Percentiles rank a stretch among this genome's conserved stretches.
phyloP scores from a whole-genome alignment of 2,329 filamentous ascomycete species.

The Lasiodiplodia sp. region DNA sequence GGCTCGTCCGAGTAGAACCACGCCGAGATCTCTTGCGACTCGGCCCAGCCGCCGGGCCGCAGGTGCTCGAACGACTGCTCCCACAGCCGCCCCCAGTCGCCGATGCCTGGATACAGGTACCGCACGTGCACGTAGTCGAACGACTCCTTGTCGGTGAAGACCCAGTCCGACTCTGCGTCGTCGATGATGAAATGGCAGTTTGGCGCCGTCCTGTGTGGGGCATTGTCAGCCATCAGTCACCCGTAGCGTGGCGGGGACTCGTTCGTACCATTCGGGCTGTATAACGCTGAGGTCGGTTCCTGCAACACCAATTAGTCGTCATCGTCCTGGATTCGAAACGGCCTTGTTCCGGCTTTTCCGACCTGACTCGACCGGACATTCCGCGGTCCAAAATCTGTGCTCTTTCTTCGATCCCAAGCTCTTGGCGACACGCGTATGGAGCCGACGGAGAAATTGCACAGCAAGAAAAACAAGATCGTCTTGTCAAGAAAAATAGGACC shows the following conservation, averaged over 20 bases:
- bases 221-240: neutral
- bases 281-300: constrained; percentile 57
- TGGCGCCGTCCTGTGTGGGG: constrained; percentile 50
- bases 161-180: constrained; percentile 54
- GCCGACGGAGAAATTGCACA: neutral
- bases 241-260: constrained; percentile 34
- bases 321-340: neutral
- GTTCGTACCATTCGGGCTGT: constrained; percentile 52
- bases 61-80: constrained; percentile 24
- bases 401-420: too few relatives aligned
- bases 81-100: constrained; percentile 19
- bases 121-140: constrained; percentile 54
- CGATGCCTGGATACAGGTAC: constrained; percentile 20
- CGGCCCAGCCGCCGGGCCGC: constrained; percentile 26
- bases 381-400: neutral
- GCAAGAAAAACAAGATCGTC: neutral
- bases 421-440: neutral
- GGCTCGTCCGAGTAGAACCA: constrained; percentile 26
- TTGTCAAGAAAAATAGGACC: neutral
- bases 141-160: constrained; percentile 31
- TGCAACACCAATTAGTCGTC: neutral
- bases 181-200: constrained; percentile 59
- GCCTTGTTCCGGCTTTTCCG: neutral
- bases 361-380: neutral
- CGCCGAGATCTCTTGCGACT: constrained; percentile 22